Evolutionary conservation across 2,329 filamentous ascomycete species (phyloP).

Genomic region (Colletotrichum liaoningense): DNA sequence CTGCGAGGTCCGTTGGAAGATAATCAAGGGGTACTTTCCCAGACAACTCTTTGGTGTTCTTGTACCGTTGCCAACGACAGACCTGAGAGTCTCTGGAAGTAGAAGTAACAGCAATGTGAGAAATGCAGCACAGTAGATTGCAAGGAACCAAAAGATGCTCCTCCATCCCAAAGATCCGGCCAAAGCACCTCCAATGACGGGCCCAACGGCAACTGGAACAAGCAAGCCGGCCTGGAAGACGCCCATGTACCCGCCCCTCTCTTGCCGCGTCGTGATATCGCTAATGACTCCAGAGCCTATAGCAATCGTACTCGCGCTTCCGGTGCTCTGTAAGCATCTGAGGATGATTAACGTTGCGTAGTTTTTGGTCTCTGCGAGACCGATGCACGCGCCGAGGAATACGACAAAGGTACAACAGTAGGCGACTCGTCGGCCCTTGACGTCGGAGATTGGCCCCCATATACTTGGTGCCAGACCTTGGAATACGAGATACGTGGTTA

Average conservation of each 20-base stretch:
- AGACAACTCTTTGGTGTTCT: conserved; percentile 37
- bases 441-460: conserved; percentile 61
- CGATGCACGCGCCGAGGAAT: conserved; percentile 59
- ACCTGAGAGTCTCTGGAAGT: conserved; percentile 58
- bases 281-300: conserved; percentile 65
- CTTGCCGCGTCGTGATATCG: conserved; percentile 67
- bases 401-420: conserved; percentile 60
- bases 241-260: conserved; percentile 67
- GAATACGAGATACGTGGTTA: conserved; percentile 59
- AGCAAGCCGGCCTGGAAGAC: conserved; percentile 51
- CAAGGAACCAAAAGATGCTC: conserved; percentile 66
- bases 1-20: conserved; percentile 47
- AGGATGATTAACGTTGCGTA: conserved; percentile 60
- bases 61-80: conserved; percentile 56
- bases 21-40: conserved; percentile 42
- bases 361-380: conserved; percentile 56
- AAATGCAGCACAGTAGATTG: conserved; percentile 53
- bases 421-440: conserved; percentile 57
- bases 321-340: conserved; percentile 63
- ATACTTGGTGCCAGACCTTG: conserved; percentile 66
- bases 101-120: conserved; percentile 53
- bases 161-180: conserved; percentile 63
- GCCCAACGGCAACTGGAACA: conserved; percentile 53
- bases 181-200: conserved; percentile 65
- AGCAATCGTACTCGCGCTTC: conserved; percentile 66